phyloP scores from a whole-genome alignment of 495 filamentous ascomycete genomes.

The Neurospora tetraspora region DNA sequence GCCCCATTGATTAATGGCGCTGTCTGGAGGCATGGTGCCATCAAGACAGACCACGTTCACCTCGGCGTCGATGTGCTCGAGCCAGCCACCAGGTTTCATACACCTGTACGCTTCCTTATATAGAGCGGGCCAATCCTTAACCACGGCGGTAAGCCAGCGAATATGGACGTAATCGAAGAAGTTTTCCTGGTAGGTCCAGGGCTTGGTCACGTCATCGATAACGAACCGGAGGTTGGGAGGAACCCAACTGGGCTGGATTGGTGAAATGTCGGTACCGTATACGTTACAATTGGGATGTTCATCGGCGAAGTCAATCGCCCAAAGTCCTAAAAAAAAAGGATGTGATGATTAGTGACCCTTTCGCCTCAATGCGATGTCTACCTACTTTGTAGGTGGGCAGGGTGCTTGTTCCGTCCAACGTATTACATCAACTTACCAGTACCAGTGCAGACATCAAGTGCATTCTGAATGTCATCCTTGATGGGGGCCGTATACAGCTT shows the following conservation, averaged over 20 bases:
- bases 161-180: conserved; percentile 48
- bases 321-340: neutral
- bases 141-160: conserved; percentile 41
- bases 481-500: conserved; percentile 44
- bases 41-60: neutral
- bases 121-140: conserved; percentile 37
- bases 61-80: conserved; percentile 12
- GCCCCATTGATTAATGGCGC: neutral
- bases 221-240: conserved; percentile 39
- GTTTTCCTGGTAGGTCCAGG: conserved; percentile 35
- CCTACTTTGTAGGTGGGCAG: neutral
- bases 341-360: neutral
- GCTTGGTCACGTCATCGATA: conserved; percentile 40
- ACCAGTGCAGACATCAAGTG: conserved; percentile 40
- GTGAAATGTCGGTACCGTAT: conserved; percentile 50
- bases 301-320: conserved; percentile 26
- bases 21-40: neutral
- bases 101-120: conserved; percentile 21
- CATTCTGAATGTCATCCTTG: conserved; percentile 21
- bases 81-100: conserved; percentile 27
- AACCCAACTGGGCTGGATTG: conserved; percentile 39
- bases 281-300: conserved; percentile 39
- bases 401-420: neutral
- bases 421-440: neutral
- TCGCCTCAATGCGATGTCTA: neutral